Base-by-base conservation (phyloP, 805 yeast species). In the Pichia paraexigua region DNA sequence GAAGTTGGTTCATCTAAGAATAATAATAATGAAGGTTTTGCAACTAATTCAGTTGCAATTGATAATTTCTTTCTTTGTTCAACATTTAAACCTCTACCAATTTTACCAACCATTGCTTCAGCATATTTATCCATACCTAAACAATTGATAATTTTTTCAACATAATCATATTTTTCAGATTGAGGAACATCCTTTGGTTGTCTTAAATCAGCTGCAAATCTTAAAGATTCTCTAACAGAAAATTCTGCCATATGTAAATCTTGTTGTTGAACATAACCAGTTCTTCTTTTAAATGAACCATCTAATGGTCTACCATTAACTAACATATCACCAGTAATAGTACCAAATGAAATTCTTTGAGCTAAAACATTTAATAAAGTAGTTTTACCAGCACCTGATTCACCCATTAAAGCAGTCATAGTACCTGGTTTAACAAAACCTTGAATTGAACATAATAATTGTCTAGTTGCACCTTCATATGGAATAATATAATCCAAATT, bases 1-100 rank as follows among this genome's bases (percentile, higher is more conserved):
- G 82, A 77, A 21, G 83, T 79, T 47, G 82, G 82, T 60, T 79
- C 83, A 67, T 79, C 83, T 57, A 80, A 68, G 61, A 80, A 78
- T 39, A 75, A 60, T 53, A 80, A 67, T 47, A 79, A 64, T 7
- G 77, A 69, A 21, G 82, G 82, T 53, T 74, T 77, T 21, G 82
- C 77, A 48, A 77, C 81, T 47, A 78, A 65, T 59, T 78, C 81
- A 43, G 76, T 78, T 49, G 79, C 82, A 58, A 78, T 76, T 1
- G 81, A 75, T 51, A 78, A 63, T 56, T 76, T 70, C 64, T 78
- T 77, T 53, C 77, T 68, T 64, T 77, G 80, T 54, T 78, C 81
- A 41, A 77, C 81, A 52, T 75, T 73, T 55, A 78, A 68, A 51
- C 80, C 80, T 48, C 66, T 65, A 35, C 80, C 80, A 28, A 71